Evolutionary conservation across 78 protist genomes (phyloP), one percentile per base, ranked within the genome.

Genomic region (Speleostelium caveatum): DNA sequence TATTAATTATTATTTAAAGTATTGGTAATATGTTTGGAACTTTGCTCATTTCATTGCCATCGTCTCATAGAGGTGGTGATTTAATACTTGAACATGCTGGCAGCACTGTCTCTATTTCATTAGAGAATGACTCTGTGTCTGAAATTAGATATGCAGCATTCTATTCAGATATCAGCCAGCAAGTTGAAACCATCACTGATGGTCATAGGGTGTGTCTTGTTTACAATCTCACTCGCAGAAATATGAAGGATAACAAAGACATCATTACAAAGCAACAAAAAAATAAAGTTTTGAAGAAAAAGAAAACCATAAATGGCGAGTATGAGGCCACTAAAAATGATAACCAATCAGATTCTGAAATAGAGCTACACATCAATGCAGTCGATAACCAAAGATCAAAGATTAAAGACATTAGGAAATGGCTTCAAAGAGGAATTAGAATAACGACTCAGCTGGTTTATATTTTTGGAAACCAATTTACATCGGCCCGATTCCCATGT

Each of bases 31-130:
- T n/a, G n/a, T n/a, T n/a, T n/a, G n/a, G n/a, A n/a, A n/a, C n/a
- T 0, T 21, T 76, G 14, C 59, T 63, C 5, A 26, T 76, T 26
- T 39, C 69, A 28, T 62, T 76, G 7, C 86, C 86, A 62, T 26
- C 55, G 6, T 30, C 5, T 36, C 86, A 76, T 45, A n/a, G 22
- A 28, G 86, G 86, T 62, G 86, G 86, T 62, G 39, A 76, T 17
- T 21, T 76, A 22, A 24, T 76, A 1, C 0, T 76, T 16, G 16
- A 62, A 49, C 86, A 76, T 45, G 53, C 28, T 1, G 61, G 61
- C 19, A 19, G 49, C 19, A 22, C 55, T 0, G 51, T 49, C 10
- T 4, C n/a, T 16, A 10, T 76, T 2, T 62, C 56, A 35, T 45
- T 60, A 33, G 73, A 61, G 59, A 75, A 75, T 75, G 69, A 75